phyloP scores from a whole-genome alignment of 1,139 yeast genomes.

The Nakaseomyces nivariensis region DNA sequence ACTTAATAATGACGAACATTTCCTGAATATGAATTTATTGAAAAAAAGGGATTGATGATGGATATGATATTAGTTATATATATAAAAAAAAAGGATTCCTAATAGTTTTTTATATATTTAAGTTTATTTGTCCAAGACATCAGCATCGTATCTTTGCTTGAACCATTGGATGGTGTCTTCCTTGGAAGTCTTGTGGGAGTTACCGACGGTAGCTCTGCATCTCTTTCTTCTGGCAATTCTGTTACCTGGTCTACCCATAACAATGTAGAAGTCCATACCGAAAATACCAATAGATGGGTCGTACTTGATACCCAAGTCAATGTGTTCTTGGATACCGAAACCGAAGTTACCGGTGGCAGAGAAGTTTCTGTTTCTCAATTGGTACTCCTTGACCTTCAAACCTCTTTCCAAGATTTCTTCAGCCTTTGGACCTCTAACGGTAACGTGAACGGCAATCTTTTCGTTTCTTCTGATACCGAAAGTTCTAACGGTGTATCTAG shows the following conservation, averaged over 20 bases:
- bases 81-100: background rate
- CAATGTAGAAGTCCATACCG: constrained; percentile 99
- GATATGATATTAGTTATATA: background rate
- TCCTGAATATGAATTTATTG: background rate
- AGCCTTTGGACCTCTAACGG: constrained; percentile 99
- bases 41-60: background rate
- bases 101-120: background rate
- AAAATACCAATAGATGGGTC: constrained; percentile 99
- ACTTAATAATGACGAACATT: too few relatives aligned
- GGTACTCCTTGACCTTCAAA: constrained; percentile 98
- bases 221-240: constrained; percentile 99
- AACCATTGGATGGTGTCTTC: constrained; percentile 97
- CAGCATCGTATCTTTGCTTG: constrained; percentile 99
- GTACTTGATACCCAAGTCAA: constrained; percentile 99
- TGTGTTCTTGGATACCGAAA: constrained; percentile 99
- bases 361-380: constrained; percentile 88
- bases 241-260: constrained; percentile 98
- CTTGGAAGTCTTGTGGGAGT: constrained; percentile 83
- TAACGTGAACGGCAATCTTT: constrained; percentile 98
- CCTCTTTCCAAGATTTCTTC: constrained; percentile 99
- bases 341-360: constrained; percentile 99
- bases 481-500: constrained; percentile 99
- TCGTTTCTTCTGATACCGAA: constrained; percentile 99
- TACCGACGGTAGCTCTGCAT: constrained; percentile 81
- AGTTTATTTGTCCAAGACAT: constrained; percentile 73